These are phyloP conservation scores for Tarenaya hassleriana DNA, from an alignment of 345 rosid species.

Conservation along the genomic window DNA sequence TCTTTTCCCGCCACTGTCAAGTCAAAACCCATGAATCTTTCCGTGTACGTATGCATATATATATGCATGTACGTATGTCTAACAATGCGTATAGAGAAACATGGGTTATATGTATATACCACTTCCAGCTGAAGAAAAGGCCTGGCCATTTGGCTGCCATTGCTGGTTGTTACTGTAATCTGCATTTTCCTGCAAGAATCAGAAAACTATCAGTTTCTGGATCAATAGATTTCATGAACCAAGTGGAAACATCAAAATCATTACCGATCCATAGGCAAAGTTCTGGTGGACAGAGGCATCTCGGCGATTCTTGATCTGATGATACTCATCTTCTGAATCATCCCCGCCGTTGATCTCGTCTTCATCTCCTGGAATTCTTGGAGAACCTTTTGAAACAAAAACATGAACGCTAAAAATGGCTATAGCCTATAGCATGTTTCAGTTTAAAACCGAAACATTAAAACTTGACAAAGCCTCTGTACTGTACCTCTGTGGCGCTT, in stretches of 20 bases:
- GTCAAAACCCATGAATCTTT: constrained; percentile 11
- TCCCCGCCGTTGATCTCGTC: constrained; percentile 42
- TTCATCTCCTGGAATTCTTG: constrained; percentile 62
- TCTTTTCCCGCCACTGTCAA: constrained; percentile 58
- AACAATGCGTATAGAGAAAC: too few relatives aligned
- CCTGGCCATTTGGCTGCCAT: constrained; percentile 43
- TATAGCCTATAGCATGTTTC: neutral
- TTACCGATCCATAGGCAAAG: constrained; percentile 31
- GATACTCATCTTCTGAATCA: constrained; percentile 63
- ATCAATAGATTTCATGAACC: neutral
- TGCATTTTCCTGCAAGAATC: constrained; percentile 58
- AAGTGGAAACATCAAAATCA: neutral
- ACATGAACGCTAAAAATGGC: neutral
- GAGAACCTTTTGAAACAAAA: constrained; percentile 42
- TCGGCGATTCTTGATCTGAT: constrained; percentile 31
- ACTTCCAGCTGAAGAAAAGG: constrained; percentile 72
- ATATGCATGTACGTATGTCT: neutral
- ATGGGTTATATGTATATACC: constrained; percentile 30
- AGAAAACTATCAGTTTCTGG: constrained; percentile 11
- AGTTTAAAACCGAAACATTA: neutral
- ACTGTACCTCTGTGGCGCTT: constrained; percentile 71
- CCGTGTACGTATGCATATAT: neutral
- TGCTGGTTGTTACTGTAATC: constrained; percentile 43
- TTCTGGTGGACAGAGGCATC: constrained; percentile 33
- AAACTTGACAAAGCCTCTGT: neutral